A percentile compares a stretch with the other conserved stretches of the same genome.
Conservation (phyloP, 1,284 basidiomycete species). For the Trametes hirsuta region DNA sequence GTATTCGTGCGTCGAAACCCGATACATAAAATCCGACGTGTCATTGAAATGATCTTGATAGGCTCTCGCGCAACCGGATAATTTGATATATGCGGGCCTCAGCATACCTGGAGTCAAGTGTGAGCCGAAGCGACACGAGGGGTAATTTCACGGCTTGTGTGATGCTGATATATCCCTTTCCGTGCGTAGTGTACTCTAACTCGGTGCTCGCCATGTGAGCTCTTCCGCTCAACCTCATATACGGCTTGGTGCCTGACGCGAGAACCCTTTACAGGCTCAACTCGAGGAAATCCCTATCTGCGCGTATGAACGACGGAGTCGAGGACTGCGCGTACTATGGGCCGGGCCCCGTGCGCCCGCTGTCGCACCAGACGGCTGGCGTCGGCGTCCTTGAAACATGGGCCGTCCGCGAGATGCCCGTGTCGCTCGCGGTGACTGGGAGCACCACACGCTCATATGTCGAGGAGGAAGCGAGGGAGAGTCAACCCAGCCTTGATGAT, state of each 20-base stretch:
- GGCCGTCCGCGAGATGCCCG: background rate
- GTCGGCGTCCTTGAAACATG: background rate
- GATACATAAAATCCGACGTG: too few relatives aligned
- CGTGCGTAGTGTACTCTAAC: background rate
- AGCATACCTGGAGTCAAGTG: constrained; percentile 5
- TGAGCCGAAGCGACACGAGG: background rate
- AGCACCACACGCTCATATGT: too few relatives aligned
- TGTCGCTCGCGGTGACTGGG: too few relatives aligned
- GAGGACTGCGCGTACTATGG: background rate
- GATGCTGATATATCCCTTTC: background rate
- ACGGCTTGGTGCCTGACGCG: too few relatives aligned
- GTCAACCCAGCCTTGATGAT: too few relatives aligned
- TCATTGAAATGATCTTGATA: background rate
- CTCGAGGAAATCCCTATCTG: background rate
- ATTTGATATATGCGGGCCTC: background rate
- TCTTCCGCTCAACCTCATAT: too few relatives aligned
- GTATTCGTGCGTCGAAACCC: background rate
- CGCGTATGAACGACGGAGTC: background rate
- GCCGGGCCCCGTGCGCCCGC: too few relatives aligned
- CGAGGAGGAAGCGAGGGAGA: too few relatives aligned
- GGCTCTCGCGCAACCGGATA: background rate
- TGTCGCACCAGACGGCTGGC: background rate
- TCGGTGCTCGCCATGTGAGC: background rate
- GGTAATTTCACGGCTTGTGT: too few relatives aligned
- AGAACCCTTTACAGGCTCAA: background rate